phyloP scores from a whole-genome alignment of 2,329 filamentous ascomycete species.

The Graphilbum fragrans region DNA sequence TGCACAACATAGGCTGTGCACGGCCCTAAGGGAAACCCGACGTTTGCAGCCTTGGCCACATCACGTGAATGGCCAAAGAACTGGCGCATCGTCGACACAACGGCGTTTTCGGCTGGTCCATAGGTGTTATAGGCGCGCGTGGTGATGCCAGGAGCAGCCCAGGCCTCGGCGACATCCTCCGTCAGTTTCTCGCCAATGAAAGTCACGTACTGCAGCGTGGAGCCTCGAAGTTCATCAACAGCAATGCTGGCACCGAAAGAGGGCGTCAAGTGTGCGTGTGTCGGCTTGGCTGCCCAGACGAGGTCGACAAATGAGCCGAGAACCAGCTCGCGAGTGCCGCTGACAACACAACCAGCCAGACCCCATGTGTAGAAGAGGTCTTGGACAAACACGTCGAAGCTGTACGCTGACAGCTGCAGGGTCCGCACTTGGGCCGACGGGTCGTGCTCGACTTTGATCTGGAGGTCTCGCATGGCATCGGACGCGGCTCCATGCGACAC shows the following conservation, averaged over 20 bases:
- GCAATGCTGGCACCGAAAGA: slow-evolving; percentile 7
- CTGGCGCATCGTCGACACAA: slow-evolving; percentile 14
- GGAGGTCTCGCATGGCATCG: slow-evolving; percentile 21
- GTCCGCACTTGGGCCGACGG: slow-evolving; percentile 16
- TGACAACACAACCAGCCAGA: slow-evolving; percentile 39
- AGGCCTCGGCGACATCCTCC: slow-evolving; percentile 40
- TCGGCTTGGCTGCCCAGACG: slow-evolving; percentile 38
- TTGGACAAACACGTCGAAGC: slow-evolving; percentile 37
- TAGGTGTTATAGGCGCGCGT: slow-evolving; percentile 15
- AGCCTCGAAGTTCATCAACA: slow-evolving; percentile 2
- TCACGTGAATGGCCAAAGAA: slow-evolving; percentile 12
- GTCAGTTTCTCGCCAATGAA: slow-evolving; percentile 51
- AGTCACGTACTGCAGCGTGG: slow-evolving; percentile 28
- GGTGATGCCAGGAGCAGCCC: slow-evolving; percentile 29
- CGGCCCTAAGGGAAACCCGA: slow-evolving; percentile 13
- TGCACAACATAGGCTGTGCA: slow-evolving; percentile 12
- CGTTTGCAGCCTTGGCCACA: slow-evolving; percentile 12
- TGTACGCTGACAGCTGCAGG: slow-evolving; percentile 24
- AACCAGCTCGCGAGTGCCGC: slow-evolving; percentile 41
- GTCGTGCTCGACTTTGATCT: slow-evolving; percentile 18
- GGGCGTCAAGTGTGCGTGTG: slow-evolving; percentile 7
- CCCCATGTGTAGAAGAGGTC: slow-evolving; percentile 46
- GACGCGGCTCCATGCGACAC: slow-evolving; percentile 33
- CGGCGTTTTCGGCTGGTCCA: slow-evolving; percentile 14
- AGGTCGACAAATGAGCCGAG: slow-evolving; percentile 32